Conservation (phyloP, 345 rosid species). For the Noccaea bulbosa region DNA sequence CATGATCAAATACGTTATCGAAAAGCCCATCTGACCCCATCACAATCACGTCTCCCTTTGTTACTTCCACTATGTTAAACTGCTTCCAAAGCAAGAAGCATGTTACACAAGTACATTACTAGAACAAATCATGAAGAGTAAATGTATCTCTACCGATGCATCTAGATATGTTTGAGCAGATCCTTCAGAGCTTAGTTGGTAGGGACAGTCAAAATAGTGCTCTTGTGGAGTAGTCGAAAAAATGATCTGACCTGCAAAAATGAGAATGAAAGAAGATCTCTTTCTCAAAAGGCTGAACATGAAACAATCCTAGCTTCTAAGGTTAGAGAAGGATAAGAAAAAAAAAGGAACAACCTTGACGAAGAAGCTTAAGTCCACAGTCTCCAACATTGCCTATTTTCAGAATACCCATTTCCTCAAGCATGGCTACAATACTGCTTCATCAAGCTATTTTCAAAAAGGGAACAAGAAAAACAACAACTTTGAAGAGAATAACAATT, state of each 20-base stretch:
- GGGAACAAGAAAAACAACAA: not conserved
- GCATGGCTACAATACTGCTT: conserved; percentile 73
- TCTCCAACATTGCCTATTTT: conserved; percentile 84
- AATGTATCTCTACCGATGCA: conserved; percentile 71
- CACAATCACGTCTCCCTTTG: conserved; percentile 68
- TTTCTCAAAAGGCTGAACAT: too few relatives aligned
- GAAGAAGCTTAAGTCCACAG: conserved; percentile 78
- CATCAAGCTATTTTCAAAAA: conserved; percentile 34
- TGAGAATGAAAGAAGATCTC: conserved; percentile 12
- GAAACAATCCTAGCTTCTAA: not conserved
- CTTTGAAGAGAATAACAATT: not conserved
- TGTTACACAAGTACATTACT: not conserved
- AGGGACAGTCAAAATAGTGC: conserved; percentile 89
- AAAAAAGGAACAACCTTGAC: conserved; percentile 51
- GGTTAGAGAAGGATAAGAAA: not conserved
- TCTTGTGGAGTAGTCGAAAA: conserved; percentile 82
- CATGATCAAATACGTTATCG: conserved; percentile 80
- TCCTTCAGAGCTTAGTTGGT: conserved; percentile 80
- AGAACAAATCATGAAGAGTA: not conserved
- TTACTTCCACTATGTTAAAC: conserved; percentile 66
- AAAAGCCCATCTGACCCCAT: conserved; percentile 95
- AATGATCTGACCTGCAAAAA: conserved; percentile 59
- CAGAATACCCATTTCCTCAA: conserved; percentile 67
- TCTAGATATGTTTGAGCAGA: conserved; percentile 80
- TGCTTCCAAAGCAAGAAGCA: conserved; percentile 39